phyloP scores from a whole-genome alignment of 2,329 filamentous ascomycete species.

The Pseudogymnoascus sp. region DNA sequence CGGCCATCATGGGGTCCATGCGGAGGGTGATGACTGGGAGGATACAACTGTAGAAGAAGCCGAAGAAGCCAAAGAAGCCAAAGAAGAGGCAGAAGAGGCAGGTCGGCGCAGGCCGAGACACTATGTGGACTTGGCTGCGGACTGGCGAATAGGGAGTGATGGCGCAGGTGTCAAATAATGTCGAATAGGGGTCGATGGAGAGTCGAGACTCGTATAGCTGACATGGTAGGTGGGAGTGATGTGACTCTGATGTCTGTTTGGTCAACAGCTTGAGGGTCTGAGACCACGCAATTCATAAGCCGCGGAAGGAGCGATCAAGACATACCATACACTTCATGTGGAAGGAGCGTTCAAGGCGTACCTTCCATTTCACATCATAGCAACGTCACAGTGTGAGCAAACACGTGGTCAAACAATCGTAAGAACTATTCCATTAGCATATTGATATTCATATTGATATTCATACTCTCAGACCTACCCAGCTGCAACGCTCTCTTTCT shows the following conservation, averaged over 20 bases:
- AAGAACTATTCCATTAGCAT: neutral
- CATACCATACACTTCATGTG: neutral
- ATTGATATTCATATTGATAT: slow-evolving; percentile 10
- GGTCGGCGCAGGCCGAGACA: neutral
- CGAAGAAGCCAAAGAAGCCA: neutral
- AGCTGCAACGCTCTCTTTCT: slow-evolving; percentile 14
- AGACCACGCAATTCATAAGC: neutral
- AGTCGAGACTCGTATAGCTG: slow-evolving; percentile 1
- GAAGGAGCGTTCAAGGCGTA: neutral
- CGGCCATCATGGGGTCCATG: neutral
- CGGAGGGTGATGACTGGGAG: neutral
- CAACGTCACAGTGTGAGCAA: neutral
- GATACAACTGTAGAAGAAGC: neutral
- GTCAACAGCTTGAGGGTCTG: neutral
- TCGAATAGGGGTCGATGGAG: neutral
- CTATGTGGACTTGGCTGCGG: neutral
- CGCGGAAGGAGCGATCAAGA: neutral
- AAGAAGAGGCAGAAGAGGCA: neutral
- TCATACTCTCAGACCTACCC: slow-evolving; percentile 20
- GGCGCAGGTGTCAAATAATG: neutral
- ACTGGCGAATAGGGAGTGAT: neutral
- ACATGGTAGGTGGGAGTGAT: neutral
- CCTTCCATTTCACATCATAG: neutral
- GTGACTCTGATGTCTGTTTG: neutral
- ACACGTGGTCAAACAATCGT: neutral